Evolutionary conservation across 208 protist genomes (phyloP), one percentile per base, ranked within the genome.

Genomic region (Crithidia fasciculata): DNA sequence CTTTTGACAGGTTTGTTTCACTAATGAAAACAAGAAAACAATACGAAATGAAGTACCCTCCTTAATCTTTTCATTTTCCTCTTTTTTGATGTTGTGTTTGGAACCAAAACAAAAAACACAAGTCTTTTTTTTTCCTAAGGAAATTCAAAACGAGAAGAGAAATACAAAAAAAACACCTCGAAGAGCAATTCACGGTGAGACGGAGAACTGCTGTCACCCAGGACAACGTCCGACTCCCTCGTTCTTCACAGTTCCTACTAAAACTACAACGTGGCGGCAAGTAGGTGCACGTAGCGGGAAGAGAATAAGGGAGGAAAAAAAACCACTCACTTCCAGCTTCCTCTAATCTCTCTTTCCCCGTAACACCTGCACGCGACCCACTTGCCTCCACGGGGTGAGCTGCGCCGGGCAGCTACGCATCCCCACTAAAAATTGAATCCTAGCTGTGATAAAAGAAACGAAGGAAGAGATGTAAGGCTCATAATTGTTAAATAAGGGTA

Each of bases 1-100:
- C 52, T 66, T 59, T 49, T 49, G 61, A 28, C 28, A 28, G 28
- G 28, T 28, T 45, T 60, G 49, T 68, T 61, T 70, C 65, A 45
- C 57, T 55, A 72, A 10, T 67, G 41, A 60, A 60, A 71, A 47
- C 7, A 80, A 54, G 70, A 37, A 74, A 71, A 73, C 59, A 67
- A 71, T 57, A 47, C 44, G 64, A 69, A 80, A 83, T 63, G 19
- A 83, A 75, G 39, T 57, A 45, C 37, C 52, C 4, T 18, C 28
- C 28, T 28, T 28, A 28, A 28, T 28, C 15, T 60, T 52, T 65
- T 8, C 28, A 65, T 69, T 63, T 73, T 8, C 28, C 65, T 69
- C 66, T 64, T 78, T 83, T 54, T 55, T 54, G 66, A 62, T 57
- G 10, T 65, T 2, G 16, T 78, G 52, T 52, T 28, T 28, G 28